A percentile compares a stretch with the other conserved stretches of the same genome.
Evolutionary conservation across 2,329 filamentous ascomycete species (phyloP).

Genomic region (Zopfia rhizophila): DNA sequence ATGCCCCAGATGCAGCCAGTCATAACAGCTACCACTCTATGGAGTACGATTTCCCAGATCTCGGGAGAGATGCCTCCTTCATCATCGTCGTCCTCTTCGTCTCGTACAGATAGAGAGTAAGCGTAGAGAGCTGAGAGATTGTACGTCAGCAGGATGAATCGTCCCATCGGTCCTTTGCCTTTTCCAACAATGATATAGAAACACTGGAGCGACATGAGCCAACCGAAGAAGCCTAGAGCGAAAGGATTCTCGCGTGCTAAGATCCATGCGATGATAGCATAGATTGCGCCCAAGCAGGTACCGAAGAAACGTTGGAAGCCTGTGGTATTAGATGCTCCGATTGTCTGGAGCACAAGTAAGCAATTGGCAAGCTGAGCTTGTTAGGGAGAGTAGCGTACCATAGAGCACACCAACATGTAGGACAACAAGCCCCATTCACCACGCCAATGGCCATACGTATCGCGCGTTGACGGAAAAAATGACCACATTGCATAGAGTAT

Average conservation of each 20-base stretch:
- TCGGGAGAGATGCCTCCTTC: constrained; percentile 86
- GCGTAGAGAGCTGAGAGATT: constrained; percentile 95
- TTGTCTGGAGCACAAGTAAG: constrained; percentile 64
- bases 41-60: constrained; percentile 87
- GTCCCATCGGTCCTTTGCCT: constrained; percentile 87
- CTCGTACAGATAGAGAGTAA: constrained; percentile 84
- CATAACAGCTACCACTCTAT: constrained; percentile 87
- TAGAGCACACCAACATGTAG: constrained; percentile 97
- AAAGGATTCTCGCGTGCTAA: constrained; percentile 77
- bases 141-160: constrained; percentile 95
- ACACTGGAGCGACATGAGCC: constrained; percentile 81
- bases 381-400: constrained; percentile 59
- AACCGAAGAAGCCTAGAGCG: constrained; percentile 82
- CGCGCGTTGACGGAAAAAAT: constrained; percentile 81
- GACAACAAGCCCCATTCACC: constrained; percentile 97
- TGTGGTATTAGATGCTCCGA: constrained; percentile 94
- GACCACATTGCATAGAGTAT: constrained; percentile 89
- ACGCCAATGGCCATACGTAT: constrained; percentile 86
- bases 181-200: constrained; percentile 90
- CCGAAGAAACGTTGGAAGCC: constrained; percentile 87
- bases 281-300: constrained; percentile 81
- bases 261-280: constrained; percentile 82
- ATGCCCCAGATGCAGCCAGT: constrained; percentile 92
- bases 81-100: constrained; percentile 83
- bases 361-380: constrained; percentile 5